Evolutionary conservation across 1,284 basidiomycete genomes (phyloP).

Genomic region (Pseudozyma tsukubaensis): DNA sequence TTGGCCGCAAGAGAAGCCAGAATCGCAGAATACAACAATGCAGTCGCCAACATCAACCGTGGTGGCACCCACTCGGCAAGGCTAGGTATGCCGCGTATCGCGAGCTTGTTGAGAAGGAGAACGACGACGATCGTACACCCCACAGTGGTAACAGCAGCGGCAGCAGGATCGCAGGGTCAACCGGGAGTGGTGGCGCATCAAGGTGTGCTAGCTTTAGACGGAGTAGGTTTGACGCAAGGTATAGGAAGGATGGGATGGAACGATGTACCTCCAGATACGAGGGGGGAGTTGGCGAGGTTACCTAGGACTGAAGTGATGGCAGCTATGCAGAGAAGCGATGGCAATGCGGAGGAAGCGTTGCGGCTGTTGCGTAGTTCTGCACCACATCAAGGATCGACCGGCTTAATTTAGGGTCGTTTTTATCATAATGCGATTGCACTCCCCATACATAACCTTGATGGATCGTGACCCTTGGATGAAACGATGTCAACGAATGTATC

Average conservation of each 20-base stretch:
- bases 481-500: neutral
- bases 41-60: constrained; percentile 9
- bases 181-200: neutral
- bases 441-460: constrained; percentile 1
- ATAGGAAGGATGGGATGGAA: constrained; percentile 11
- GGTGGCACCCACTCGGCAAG: neutral
- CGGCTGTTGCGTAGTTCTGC: neutral
- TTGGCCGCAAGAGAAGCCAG: constrained; percentile 28
- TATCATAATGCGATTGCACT: too few relatives aligned
- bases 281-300: neutral
- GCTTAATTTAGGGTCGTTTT: too few relatives aligned
- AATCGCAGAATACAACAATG: constrained; percentile 24
- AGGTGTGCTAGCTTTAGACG: neutral
- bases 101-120: constrained; percentile 25
- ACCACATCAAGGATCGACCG: neutral
- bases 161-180: neutral
- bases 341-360: constrained; percentile 1
- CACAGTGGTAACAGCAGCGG: neutral
- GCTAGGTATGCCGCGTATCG: constrained; percentile 14
- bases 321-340: constrained; percentile 8
- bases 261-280: constrained; percentile 10
- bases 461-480: neutral
- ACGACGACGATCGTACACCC: neutral
- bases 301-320: constrained; percentile 4
- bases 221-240: neutral